Evolutionary conservation across 1,284 basidiomycete genomes (phyloP).

Genomic region (Cystobasidium sp.): DNA sequence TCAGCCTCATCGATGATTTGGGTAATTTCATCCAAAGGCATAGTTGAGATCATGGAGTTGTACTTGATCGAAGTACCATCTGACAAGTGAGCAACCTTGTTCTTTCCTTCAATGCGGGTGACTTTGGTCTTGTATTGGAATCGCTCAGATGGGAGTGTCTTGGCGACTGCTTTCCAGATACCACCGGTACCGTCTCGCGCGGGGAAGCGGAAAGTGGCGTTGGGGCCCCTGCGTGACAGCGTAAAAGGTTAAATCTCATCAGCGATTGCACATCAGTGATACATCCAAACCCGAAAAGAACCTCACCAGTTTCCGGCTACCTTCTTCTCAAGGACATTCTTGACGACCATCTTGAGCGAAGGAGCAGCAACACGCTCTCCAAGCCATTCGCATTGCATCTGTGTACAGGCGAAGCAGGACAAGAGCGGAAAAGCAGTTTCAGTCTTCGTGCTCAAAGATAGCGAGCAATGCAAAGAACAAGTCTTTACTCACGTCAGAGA

Average conservation of each 20-base stretch:
- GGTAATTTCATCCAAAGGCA: constrained; percentile 60
- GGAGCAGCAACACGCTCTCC: constrained; percentile 64
- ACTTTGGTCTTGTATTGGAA: constrained; percentile 59
- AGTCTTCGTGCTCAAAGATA: too few species aligned
- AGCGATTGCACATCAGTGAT: neutral
- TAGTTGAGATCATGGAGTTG: constrained; percentile 60
- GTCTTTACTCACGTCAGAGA: constrained; percentile 55
- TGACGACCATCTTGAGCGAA: constrained; percentile 61
- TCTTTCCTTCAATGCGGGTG: constrained; percentile 57
- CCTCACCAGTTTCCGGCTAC: constrained; percentile 61
- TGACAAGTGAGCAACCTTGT: constrained; percentile 58
- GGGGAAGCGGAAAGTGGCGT: constrained; percentile 64
- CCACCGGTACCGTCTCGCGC: constrained; percentile 62
- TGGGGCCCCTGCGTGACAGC: constrained; percentile 56
- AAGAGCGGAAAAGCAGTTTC: neutral
- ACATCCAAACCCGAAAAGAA: too few species aligned
- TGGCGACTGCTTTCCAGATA: constrained; percentile 63
- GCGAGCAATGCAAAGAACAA: too few species aligned
- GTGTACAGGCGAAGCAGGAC: neutral
- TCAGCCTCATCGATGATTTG: constrained; percentile 55
- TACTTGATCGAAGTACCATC: constrained; percentile 60
- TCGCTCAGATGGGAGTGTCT: constrained; percentile 58
- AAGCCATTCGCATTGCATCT: constrained; percentile 65
- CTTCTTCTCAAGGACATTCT: constrained; percentile 62
- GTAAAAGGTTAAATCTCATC: neutral